Conservation (phyloP, 108 stramenopile species). For the Skeletonema tropicum region DNA sequence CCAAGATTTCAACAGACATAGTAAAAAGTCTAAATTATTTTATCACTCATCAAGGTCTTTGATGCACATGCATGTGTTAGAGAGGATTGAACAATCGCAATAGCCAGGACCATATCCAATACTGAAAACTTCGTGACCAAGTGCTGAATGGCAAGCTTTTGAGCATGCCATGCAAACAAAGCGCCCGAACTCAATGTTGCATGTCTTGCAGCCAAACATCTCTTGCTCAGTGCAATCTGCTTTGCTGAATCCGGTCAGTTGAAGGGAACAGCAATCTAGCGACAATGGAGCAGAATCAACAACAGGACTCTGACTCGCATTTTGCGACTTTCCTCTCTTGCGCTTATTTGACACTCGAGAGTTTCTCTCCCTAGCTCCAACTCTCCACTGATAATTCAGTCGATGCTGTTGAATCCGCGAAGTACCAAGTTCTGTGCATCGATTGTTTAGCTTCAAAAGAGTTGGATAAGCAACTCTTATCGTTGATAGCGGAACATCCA, state of each 20-base stretch:
- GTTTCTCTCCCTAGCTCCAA: constrained; percentile 6
- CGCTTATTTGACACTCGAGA: constrained; percentile 1
- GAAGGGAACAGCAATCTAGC: constrained; percentile 15
- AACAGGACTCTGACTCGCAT: background rate
- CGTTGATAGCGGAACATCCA: constrained; percentile 12
- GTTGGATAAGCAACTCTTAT: constrained; percentile 1
- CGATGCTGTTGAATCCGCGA: constrained; percentile 2
- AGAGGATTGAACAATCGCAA: constrained; percentile 23
- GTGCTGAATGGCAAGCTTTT: constrained; percentile 10
- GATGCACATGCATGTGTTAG: background rate
- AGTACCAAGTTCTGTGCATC: constrained; percentile 10
- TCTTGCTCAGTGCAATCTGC: constrained; percentile 15
- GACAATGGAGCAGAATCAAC: background rate
- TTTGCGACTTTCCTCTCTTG: background rate
- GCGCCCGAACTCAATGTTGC: constrained; percentile 16
- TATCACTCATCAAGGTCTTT: background rate
- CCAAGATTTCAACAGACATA: constrained; percentile 42
- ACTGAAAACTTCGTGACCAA: constrained; percentile 13
- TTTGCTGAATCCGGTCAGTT: constrained; percentile 16
- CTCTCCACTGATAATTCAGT: constrained; percentile 8
- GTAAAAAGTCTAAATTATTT: background rate
- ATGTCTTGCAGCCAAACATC: constrained; percentile 24
- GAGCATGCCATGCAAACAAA: constrained; percentile 23
- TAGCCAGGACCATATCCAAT: constrained; percentile 17
- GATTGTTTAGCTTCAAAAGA: constrained; percentile 34